Conservation (phyloP, 1,284 basidiomycete genomes). For the Trametes versicolor region DNA sequence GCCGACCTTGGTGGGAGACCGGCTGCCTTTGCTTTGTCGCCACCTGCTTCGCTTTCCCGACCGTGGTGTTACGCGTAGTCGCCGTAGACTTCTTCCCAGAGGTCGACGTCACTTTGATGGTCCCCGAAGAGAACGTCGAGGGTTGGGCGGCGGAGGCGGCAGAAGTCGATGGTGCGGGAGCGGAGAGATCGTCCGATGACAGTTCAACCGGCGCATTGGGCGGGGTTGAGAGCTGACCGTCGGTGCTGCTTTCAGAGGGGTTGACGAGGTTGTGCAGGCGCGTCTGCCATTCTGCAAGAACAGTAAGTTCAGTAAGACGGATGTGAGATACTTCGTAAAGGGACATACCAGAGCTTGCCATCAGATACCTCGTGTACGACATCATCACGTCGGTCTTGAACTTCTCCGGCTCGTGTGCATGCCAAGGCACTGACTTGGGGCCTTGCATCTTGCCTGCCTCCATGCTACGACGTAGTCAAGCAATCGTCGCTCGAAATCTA, state of each 20-base stretch:
- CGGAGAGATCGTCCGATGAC: no score
- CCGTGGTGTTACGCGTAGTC: no score
- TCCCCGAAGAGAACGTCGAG: no score
- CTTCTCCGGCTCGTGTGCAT: not conserved
- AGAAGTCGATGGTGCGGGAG: no score
- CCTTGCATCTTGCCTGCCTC: not conserved
- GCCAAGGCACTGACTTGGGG: not conserved
- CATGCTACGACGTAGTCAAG: not conserved
- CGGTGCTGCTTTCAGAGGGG: not conserved
- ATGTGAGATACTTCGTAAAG: not conserved
- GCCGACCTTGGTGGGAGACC: not conserved
- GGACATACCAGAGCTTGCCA: not conserved
- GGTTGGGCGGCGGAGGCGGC: no score
- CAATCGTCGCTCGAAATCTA: no score
- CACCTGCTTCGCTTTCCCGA: not conserved
- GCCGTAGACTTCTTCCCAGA: no score
- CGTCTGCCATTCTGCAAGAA: not conserved
- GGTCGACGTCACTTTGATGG: no score
- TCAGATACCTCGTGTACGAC: not conserved
- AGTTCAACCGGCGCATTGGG: no score
- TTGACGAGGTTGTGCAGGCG: no score
- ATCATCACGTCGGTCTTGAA: slow-evolving; percentile 5
- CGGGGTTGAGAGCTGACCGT: no score
- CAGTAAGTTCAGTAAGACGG: not conserved
- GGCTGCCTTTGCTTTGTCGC: not conserved